Evolutionary conservation across 306 rosid species (phyloP), one percentile per base, ranked within the genome.

Genomic region (Lupinus albus): DNA sequence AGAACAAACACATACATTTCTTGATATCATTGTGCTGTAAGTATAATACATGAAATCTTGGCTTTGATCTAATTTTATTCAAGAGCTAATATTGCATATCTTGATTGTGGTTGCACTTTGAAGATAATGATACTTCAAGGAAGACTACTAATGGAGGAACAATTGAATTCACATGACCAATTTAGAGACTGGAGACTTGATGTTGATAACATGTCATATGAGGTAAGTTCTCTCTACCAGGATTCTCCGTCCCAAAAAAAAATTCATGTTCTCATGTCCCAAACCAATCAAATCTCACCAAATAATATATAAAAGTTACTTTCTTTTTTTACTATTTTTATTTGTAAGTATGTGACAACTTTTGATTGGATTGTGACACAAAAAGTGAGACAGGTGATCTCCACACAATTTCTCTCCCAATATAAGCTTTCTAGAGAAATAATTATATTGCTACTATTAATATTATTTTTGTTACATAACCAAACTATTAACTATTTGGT

Each of bases 151-250:
- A 86, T 84, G 94, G 97, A 92, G 15, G 94, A 88, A 67, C 73
- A 91, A 68, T 58, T 82, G 6, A 88, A 79, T 62, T 46, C 82
- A 1, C 76, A 70, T 2, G 99, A 93, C 59, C 95, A 78, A 74
- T 88, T 86, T 75, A 82, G 99, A 54, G 96, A 90, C 14, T 79
- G 81, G 96, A 84, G 99, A 81, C 99, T 93, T 21, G 97, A 90
- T 62, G 94, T 93, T 14, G 99, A 93, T 79, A 64, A 82, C 79
- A 93, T 93, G 99, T 80, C 99, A 9, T 93, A 93, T 6, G 98
- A 92, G 91, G 98, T 86, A 30, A 4, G 64, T 53, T 77, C 30
- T 50, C 68, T 33, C 11, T 68, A n/a, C 8, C n/a, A n/a, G n/a
- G n/a, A n/a, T n/a, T n/a, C n/a, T n/a, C n/a, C n/a, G n/a, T n/a